Conservation (phyloP, 2,329 filamentous ascomycete genomes). For the Reticulascus tulasneorum region DNA sequence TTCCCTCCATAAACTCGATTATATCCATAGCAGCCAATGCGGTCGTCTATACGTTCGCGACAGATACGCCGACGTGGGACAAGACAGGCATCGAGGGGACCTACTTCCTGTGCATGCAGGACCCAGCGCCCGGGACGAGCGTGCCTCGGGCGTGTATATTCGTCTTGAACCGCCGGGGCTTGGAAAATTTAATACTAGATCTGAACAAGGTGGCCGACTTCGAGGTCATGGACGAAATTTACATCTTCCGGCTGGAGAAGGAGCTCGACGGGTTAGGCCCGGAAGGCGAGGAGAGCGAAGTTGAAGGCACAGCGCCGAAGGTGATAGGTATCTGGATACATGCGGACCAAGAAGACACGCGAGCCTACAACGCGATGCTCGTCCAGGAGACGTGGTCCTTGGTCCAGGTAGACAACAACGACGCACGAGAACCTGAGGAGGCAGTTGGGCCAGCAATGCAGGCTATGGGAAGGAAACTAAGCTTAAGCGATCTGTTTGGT, state of each 20-base stretch:
- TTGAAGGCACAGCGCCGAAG: conserved; percentile 27
- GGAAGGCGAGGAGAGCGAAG: conserved; percentile 19
- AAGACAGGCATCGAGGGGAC: conserved; percentile 83
- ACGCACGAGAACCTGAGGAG: conserved; percentile 6
- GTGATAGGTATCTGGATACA: conserved; percentile 55
- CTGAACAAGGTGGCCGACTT: conserved; percentile 59
- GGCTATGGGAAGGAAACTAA: conserved; percentile 39
- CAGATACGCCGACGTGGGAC: conserved; percentile 67
- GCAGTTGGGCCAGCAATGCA: conserved; percentile 35
- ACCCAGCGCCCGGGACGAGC: conserved; percentile 32
- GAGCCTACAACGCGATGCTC: conserved; percentile 34
- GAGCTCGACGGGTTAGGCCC: conserved; percentile 19
- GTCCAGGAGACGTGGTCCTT: conserved; percentile 39
- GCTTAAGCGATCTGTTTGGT: conserved; percentile 42
- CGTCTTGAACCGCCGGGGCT: conserved; percentile 66
- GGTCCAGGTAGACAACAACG: conserved; percentile 13
- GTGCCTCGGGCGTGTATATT: conserved; percentile 56
- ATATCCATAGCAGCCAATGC: conserved; percentile 80
- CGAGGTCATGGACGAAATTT: conserved; percentile 55
- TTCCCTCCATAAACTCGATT: conserved; percentile 69
- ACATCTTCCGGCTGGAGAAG: conserved; percentile 44
- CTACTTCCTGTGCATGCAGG: conserved; percentile 76
- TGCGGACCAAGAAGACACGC: conserved; percentile 41
- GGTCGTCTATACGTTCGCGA: conserved; percentile 77
- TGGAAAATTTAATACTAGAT: conserved; percentile 67